Percentiles rank a stretch among this genome's conserved stretches.
Conservation (phyloP, 129 eudicot genomes). For the Chrysanthemum lavandulifolium region DNA sequence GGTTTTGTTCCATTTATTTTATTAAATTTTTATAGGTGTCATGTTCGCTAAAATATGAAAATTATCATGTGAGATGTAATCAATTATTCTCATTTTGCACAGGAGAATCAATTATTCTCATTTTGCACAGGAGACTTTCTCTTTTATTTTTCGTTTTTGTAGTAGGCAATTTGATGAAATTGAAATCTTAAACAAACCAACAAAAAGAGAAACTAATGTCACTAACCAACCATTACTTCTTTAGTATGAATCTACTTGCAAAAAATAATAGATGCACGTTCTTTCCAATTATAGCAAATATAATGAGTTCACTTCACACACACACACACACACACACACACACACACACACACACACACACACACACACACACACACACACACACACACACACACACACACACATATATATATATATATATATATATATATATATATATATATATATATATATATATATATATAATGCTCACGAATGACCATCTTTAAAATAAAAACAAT, state of each 20-base stretch:
- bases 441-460: too few relatives aligned
- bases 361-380: too few relatives aligned
- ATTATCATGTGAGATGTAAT: slow-evolving; percentile 1
- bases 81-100: background rate
- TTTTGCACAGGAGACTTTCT: background rate
- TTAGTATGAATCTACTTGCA: background rate
- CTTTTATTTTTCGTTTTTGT: background rate
- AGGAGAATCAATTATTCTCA: background rate
- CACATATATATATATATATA: too few relatives aligned
- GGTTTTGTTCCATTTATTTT: background rate
- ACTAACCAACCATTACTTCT: background rate
- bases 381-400: too few relatives aligned
- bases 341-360: too few relatives aligned
- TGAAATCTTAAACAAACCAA: background rate
- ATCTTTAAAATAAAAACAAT: too few relatives aligned
- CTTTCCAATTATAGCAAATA: too few relatives aligned
- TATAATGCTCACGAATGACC: too few relatives aligned
- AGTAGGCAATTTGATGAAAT: background rate
- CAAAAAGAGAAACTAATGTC: background rate
- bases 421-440: too few relatives aligned
- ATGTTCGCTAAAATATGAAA: slow-evolving; percentile 14
- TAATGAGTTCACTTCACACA: too few relatives aligned
- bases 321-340: too few relatives aligned
- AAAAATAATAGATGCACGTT: too few relatives aligned
- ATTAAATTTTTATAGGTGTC: slow-evolving; percentile 22